Evolutionary conservation across 352 stramenopile genomes (phyloP), one percentile per base, ranked within the genome.

Genomic region (Chrysophaeum taylorii): DNA sequence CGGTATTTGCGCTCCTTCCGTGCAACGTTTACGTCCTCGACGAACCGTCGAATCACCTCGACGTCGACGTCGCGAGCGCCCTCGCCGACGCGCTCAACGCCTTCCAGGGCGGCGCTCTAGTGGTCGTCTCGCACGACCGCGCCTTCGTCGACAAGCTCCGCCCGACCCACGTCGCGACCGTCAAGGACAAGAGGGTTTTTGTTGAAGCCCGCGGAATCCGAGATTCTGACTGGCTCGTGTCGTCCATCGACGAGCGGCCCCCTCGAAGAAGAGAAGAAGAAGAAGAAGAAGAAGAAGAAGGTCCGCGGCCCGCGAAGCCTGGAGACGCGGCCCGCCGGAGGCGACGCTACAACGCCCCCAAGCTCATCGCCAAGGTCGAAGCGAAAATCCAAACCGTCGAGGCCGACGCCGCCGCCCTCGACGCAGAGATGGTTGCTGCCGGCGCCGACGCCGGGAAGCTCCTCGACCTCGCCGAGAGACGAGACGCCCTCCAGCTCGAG

Each of bases 91-190:
- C 87, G 23, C 77, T 98, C 38, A 86, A 81, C 31, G 82, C 86
- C 36, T 98, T 87, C 81, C 90, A 96, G 83, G 90, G 91, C 45
- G 93, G 90, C 43, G 89, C 96, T 7, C 81, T 98, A 53, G 84
- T 98, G 35, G 91, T 98, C 9, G 95, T 91, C 54, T 84, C 75
- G 29, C 85, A 91, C 57, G 84, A 91, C 75, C 70, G 76, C 37
- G 64, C 69, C 52, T 90, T 90, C 75, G 87, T 83, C 66, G 78
- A 88, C 33, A 75, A 77, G 31, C 31, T 66, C 33, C n/a, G n/a
- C n/a, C 86, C 87, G 45, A 89, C 83, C 29, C 82, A 89, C 62
- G 82, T 90, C 15, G 79, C 72, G 0, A 88, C 81, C 2, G 81
- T 90, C 0, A 75, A 72, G 27, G 74, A 87, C 75, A 82, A 83